phyloP scores from a whole-genome alignment of 2,329 filamentous ascomycete species.

The Lizonia empirigonia region DNA sequence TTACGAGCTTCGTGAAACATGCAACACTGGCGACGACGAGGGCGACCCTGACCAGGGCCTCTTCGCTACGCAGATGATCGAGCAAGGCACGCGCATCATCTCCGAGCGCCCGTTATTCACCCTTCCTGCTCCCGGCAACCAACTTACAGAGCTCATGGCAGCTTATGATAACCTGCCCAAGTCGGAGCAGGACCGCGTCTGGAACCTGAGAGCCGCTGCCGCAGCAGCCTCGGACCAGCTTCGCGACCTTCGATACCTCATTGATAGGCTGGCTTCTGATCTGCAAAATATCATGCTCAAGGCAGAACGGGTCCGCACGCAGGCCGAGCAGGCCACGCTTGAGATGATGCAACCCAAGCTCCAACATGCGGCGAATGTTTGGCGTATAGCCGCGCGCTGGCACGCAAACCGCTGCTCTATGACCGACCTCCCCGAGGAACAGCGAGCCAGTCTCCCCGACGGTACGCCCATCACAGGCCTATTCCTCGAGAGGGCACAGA shows the following conservation, averaged over 20 bases:
- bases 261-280: background rate
- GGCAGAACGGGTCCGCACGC: background rate
- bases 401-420: slow-evolving; percentile 13
- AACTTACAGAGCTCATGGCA: slow-evolving; percentile 2
- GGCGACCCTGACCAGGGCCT: slow-evolving; percentile 5
- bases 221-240: slow-evolving; percentile 6
- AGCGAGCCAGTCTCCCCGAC: background rate
- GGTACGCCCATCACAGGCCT: slow-evolving; percentile 20
- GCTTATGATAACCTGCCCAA: slow-evolving; percentile 12
- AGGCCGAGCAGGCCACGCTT: background rate
- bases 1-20: slow-evolving; percentile 11
- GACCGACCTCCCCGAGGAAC: background rate
- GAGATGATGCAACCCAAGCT: background rate
- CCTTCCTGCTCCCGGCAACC: slow-evolving; percentile 4
- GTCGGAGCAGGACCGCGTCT: slow-evolving; percentile 4
- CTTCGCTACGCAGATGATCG: slow-evolving; percentile 18
- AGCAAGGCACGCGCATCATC: slow-evolving; percentile 23
- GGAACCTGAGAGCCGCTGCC: slow-evolving; percentile 6
- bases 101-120: slow-evolving; percentile 18
- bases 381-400: slow-evolving; percentile 21
- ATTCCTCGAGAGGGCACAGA: slow-evolving; percentile 40
- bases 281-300: slow-evolving; percentile 2
- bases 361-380: background rate
- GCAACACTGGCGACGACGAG: background rate
- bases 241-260: background rate